Base-by-base conservation (phyloP, 1,284 basidiomycete species). In the Phellopilus nigrolimitatus region DNA sequence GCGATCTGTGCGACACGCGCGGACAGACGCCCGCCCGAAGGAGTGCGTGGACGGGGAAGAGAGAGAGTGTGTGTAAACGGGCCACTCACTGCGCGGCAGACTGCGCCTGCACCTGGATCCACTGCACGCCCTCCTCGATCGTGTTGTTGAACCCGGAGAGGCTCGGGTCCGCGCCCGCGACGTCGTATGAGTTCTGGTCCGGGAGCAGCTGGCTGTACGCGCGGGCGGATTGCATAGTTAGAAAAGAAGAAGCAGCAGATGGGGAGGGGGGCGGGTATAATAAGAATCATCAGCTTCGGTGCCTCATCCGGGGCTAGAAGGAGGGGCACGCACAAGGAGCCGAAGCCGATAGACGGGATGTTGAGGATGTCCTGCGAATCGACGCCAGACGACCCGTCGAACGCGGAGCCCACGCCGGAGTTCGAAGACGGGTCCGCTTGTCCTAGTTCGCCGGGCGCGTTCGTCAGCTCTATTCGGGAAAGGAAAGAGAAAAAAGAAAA, bases 311-410 rank as follows among this genome's bases (percentile, higher is more conserved):
- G 30, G 21, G 15, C 15, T 42, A 15, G 9, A 17, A 37, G 49
- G 15, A 39, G 5, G 31, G 49, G 25, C 13, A 56, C 58, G 37
- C 36, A 60, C 56, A 82, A 82, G 19, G 78, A 70, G 31, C 72
- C 67, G 56, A 81, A 83, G 17, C 72, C 74, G 56, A 85, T 76
- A 12, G 73, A 22, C 0, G 78, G 76, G 53, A 79, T 78, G 59
- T 70, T 76, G 50, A 73, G 57, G 49, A 86, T 81, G 57, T 86
- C 84, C 58, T 82, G 74, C 51, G 75, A 78, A 61, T 86, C 83
- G n/a, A 86, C 80, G 39, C 83, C 82, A 28, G 68, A 67, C 8
- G 75, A 70, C 1, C 84, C 83, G 60, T 84, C 76, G 54, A 77
- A 80, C 15, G 70, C 68, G 19, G 78, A 57, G 22, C 79, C 79